phyloP scores from a whole-genome alignment of 495 filamentous ascomycete genomes.

The Friedmanniomyces endolithicus region DNA sequence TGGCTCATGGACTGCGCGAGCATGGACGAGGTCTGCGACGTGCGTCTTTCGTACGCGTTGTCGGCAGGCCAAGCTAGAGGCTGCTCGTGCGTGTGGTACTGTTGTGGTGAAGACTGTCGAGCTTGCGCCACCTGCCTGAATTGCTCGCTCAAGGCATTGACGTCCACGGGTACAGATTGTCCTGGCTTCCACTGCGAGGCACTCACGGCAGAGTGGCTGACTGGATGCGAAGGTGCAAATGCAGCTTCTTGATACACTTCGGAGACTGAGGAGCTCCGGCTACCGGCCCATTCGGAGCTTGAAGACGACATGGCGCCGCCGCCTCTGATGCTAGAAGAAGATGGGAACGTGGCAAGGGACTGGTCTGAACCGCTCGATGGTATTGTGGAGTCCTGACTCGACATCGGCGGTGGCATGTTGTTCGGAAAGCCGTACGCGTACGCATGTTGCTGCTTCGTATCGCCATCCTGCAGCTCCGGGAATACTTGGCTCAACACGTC shows the following conservation, averaged over 20 bases:
- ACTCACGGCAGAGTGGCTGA: background rate
- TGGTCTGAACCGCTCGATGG: conserved; percentile 11
- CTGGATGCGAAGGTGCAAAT: background rate
- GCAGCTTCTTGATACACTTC: background rate
- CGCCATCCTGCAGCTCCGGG: conserved; percentile 1
- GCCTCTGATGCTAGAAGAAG: background rate
- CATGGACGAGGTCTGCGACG: conserved; percentile 13
- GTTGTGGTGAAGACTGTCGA: background rate
- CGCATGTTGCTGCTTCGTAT: conserved; percentile 4
- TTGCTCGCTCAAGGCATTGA: conserved; percentile 8
- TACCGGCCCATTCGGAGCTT: conserved; percentile 15
- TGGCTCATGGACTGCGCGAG: conserved; percentile 20
- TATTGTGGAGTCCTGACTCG: conserved; percentile 15
- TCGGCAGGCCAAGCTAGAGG: conserved; percentile 18
- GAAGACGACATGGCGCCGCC: background rate
- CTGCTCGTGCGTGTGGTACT: conserved; percentile 13
- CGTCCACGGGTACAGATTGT: conserved; percentile 18
- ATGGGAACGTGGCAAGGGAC: conserved; percentile 3
- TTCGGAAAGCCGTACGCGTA: background rate
- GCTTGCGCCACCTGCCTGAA: conserved; percentile 9
- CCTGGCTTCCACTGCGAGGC: conserved; percentile 19
- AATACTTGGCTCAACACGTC: conserved; percentile 5
- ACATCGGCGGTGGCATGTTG: conserved; percentile 1
- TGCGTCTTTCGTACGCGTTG: conserved; percentile 10
- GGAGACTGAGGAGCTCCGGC: conserved; percentile 14